Percentiles rank a stretch among this genome's conserved stretches.
phyloP scores from a whole-genome alignment of 208 protist genomes.

The Wallacemonas collosoma region DNA sequence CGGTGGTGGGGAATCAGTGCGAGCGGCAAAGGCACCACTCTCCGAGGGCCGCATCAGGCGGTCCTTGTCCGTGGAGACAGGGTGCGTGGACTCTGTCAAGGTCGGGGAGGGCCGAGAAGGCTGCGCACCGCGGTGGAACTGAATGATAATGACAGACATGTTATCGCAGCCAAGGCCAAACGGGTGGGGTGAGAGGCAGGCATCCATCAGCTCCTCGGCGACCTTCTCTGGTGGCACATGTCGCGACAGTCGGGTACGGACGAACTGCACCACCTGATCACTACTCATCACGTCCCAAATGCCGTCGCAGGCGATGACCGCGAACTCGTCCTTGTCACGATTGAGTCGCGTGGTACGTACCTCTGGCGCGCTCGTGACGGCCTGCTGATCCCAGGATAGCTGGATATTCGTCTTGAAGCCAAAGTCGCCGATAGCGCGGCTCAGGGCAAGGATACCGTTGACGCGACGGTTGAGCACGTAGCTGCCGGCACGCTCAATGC shows the following conservation, averaged over 20 bases:
- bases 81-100: not conserved
- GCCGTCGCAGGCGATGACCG: slow-evolving; percentile 92
- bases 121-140: slow-evolving; percentile 59
- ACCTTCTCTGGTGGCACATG: slow-evolving; percentile 58
- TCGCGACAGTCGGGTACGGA: slow-evolving; percentile 62
- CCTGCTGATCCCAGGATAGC: slow-evolving; percentile 89
- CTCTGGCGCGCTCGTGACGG: slow-evolving; percentile 87
- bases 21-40: too few relatives aligned
- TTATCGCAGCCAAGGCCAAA: slow-evolving; percentile 91
- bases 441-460: slow-evolving; percentile 95
- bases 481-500: slow-evolving; percentile 91
- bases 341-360: slow-evolving; percentile 69
- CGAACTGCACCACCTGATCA: slow-evolving; percentile 87
- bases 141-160: slow-evolving; percentile 91
- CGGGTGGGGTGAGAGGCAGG: slow-evolving; percentile 77
- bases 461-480: slow-evolving; percentile 93
- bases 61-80: too few relatives aligned
- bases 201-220: slow-evolving; percentile 76
- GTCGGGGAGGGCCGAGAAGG: not conserved
- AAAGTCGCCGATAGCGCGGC: slow-evolving; percentile 95
- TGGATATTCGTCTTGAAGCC: slow-evolving; percentile 89
- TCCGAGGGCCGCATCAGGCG: too few relatives aligned
- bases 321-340: slow-evolving; percentile 84
- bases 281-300: slow-evolving; percentile 93
- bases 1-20: too few relatives aligned